These are phyloP conservation scores for Taphrina pruni DNA, from an alignment of 1,139 yeast species.

Conservation along the genomic window DNA sequence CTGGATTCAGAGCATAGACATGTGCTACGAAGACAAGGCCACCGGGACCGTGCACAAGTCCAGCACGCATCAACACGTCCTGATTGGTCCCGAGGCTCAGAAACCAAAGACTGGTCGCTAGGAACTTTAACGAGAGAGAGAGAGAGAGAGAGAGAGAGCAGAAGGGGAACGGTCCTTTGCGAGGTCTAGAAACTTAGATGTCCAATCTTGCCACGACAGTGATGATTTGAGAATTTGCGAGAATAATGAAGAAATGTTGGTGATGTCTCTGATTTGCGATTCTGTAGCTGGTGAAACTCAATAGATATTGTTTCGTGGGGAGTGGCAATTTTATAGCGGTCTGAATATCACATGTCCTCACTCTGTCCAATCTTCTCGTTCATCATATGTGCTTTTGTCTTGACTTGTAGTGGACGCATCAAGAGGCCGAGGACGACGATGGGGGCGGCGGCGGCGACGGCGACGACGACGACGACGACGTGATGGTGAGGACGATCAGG, in stretches of 20 bases:
- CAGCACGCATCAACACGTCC: conserved; percentile 64
- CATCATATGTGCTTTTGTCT: too few species aligned
- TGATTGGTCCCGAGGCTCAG: conserved; percentile 55
- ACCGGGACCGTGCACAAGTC: conserved; percentile 57
- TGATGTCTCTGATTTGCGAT: not conserved
- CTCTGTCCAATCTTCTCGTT: too few species aligned
- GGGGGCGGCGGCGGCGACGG: too few species aligned
- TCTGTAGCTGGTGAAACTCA: not conserved
- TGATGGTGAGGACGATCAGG: conserved; percentile 51
- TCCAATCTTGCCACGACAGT: not conserved
- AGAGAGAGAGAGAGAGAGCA: not conserved
- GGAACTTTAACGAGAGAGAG: not conserved
- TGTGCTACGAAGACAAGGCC: conserved; percentile 55
- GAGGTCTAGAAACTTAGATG: too few species aligned
- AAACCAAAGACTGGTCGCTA: conserved; percentile 39
- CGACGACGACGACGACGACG: too few species aligned
- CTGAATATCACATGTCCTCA: too few species aligned
- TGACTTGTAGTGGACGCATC: too few species aligned
- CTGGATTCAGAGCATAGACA: conserved; percentile 70
- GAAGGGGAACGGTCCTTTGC: not conserved
- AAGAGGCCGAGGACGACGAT: too few species aligned
- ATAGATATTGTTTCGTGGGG: too few species aligned
- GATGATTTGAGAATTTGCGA: not conserved
- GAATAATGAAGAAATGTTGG: not conserved
- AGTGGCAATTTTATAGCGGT: too few species aligned